These are phyloP conservation scores for Sanghuangporus baumii DNA, from an alignment of 1,284 basidiomycete genomes.

Conservation along the genomic window DNA sequence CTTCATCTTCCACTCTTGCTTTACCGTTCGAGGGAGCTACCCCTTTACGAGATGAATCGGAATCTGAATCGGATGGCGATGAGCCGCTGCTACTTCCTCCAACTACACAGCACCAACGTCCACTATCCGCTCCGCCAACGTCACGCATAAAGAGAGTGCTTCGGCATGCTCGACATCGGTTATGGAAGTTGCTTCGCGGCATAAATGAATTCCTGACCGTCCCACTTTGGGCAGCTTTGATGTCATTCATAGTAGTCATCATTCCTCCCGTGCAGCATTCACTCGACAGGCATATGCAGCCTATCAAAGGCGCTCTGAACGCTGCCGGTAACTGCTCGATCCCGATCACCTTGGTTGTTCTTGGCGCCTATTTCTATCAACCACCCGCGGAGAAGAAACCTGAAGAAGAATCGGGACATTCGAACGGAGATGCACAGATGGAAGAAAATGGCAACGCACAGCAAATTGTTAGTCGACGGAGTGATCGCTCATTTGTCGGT, in stretches of 20 bases:
- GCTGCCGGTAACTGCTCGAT: slow-evolving; percentile 79
- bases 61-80: not conserved
- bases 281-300: slow-evolving; percentile 56
- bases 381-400: slow-evolving; percentile 21
- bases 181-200: slow-evolving; percentile 31
- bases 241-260: slow-evolving; percentile 79
- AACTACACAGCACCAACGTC: not conserved
- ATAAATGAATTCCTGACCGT: slow-evolving; percentile 83
- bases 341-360: slow-evolving; percentile 85
- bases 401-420: not conserved
- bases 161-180: slow-evolving; percentile 29
- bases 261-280: slow-evolving; percentile 69
- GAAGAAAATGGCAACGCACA: slow-evolving; percentile 24
- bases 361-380: slow-evolving; percentile 86
- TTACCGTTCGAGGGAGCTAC: not conserved
- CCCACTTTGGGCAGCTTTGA: slow-evolving; percentile 76
- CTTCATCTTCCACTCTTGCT: not conserved
- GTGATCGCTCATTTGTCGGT: slow-evolving; percentile 28
- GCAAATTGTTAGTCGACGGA: slow-evolving; percentile 14
- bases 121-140: slow-evolving; percentile 26
- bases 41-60: not conserved
- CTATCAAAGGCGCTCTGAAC: slow-evolving; percentile 68
- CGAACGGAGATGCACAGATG: not conserved
- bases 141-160: slow-evolving; percentile 29
- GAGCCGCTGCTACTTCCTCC: not conserved